Evolutionary conservation across 208 protist species (phyloP), one percentile per base, ranked within the genome.

Genomic region (Crithidia sp.): DNA sequence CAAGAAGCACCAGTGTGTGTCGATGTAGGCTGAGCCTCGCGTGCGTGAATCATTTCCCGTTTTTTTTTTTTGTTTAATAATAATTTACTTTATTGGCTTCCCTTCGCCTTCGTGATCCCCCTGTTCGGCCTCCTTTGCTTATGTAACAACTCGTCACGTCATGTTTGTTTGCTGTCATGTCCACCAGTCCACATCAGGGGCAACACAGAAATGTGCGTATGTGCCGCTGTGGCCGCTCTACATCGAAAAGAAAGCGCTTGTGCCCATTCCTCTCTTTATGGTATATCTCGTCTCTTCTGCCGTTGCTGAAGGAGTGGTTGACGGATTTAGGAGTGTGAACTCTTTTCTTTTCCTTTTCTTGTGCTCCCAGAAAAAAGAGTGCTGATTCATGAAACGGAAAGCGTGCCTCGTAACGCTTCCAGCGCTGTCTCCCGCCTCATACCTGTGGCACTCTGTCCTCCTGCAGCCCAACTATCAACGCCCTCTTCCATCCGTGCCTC

Each of bases 1-100:
- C 4, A 71, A 70, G 58, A 74, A 61, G 47, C 70, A 45, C 45
- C 60, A 54, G 19, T 66, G 60, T 28, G 16, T 13, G 5, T 66
- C 60, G 16, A 66, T 66, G 60, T 66, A 14, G 28, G 28, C 28
- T 28, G 28, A 28, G 28, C 28, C 28, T 28, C 28, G 28, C 28
- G 28, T 28, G 28, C 28, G 28, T 28, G 44, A 54, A 36, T 37
- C 40, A 7, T 50, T 55, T 53, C 45, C 9, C 7, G 5, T 12
- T 53, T 53, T 1, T 66, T 44, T 66, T 66, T 66, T 53, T 53
- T 37, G 7, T 58, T 58, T 40, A 9, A n/a, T n/a, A 7, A 28
- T 55, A 7, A 5, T 55, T 55, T 55, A 55, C 28, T 55, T 55
- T 55, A n/a, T 55, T 55, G 0, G 52, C 14, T 55, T 55, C 14